Evolutionary conservation across 805 yeast genomes (phyloP), one percentile per base, ranked within the genome.

Genomic region (Lipomyces yamadae): DNA sequence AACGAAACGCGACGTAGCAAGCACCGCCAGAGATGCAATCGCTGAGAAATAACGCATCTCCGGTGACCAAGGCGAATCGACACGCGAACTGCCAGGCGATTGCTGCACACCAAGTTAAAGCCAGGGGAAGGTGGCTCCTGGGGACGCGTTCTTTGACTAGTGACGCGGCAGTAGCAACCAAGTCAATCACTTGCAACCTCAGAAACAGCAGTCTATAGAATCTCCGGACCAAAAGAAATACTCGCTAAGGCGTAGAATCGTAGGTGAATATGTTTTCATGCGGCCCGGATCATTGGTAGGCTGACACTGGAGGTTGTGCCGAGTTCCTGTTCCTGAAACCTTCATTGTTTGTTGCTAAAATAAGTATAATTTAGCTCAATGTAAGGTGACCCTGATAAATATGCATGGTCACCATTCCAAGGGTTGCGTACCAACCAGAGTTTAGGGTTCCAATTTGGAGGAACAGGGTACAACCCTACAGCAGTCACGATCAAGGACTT

Each of bases 1-100:
- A 10, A 60, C 65, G 39, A 58, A 13, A 24, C 34, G 7, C 55
- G 55, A 52, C 8, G 60, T 56, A 13, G 60, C 55, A 29, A 33
- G 29, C 52, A 56, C 52, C 32, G 48, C 48, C 13, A 62, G 37
- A 24, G 56, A 45, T 15, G 29, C 18, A 18, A 37, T 42, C 45
- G 48, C 33, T 32, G 15, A n/a, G 10, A 18, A 52, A 15, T 29
- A 52, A 29, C 34, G 55, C 55, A 52, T 52, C n/a, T 10, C 55
- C 11, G n/a, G 48, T n/a, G 10, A 42, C 4, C 24, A 42, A 15
- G 4, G 24, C 13, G 15, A 11, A 42, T 42, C 48, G 24, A 42
- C 7, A 11, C 39, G 24, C 42, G 13, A 37, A 2, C 2, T 37
- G 42, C 24, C 24, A 24, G 24, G 24, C 24, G 24, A 11, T 35